These are phyloP conservation scores for Sonneratia caseolaris DNA, from an alignment of 345 rosid genomes.

Conservation along the genomic window DNA sequence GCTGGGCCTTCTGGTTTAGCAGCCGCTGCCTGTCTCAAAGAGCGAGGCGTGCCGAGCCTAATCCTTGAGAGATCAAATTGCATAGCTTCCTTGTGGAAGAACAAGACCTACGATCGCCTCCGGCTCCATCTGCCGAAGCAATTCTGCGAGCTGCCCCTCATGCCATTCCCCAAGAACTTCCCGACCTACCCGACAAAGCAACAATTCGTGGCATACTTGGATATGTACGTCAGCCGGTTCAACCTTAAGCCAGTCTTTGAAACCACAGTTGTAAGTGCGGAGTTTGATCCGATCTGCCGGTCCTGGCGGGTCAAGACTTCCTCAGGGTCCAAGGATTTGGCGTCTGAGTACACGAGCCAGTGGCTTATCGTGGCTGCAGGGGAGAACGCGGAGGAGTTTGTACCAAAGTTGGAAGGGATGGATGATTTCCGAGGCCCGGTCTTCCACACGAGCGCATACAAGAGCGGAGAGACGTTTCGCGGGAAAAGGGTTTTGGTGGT, in stretches of 20 bases:
- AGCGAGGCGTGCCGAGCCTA: conserved; percentile 42
- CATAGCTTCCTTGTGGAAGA: conserved; percentile 72
- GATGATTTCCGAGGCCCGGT: conserved; percentile 38
- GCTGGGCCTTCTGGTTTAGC: conserved; percentile 85
- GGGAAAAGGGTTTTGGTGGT: conserved; percentile 61
- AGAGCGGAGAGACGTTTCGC: conserved; percentile 38
- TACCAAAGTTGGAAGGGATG: conserved; percentile 59
- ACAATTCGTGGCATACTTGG: conserved; percentile 53
- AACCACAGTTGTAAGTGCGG: conserved; percentile 41
- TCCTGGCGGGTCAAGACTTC: conserved; percentile 51
- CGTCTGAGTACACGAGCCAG: conserved; percentile 34
- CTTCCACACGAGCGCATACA: conserved; percentile 53
- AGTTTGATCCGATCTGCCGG: conserved; percentile 31
- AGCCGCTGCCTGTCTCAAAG: conserved; percentile 56
- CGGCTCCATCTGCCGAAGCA: conserved; percentile 84
- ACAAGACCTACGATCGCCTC: conserved; percentile 79
- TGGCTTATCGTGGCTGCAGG: conserved; percentile 82
- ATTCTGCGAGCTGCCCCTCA: conserved; percentile 63
- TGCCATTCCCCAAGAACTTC: conserved; percentile 51
- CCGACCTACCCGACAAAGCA: conserved; percentile 79
- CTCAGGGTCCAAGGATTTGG: conserved; percentile 22
- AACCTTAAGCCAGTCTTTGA: conserved; percentile 42
- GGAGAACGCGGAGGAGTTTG: conserved; percentile 65
- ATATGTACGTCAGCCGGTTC: conserved; percentile 33
- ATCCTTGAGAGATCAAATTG: conserved; percentile 61